Conservation (phyloP, 139 green algal species). For the Parachlorella kessleri region DNA sequence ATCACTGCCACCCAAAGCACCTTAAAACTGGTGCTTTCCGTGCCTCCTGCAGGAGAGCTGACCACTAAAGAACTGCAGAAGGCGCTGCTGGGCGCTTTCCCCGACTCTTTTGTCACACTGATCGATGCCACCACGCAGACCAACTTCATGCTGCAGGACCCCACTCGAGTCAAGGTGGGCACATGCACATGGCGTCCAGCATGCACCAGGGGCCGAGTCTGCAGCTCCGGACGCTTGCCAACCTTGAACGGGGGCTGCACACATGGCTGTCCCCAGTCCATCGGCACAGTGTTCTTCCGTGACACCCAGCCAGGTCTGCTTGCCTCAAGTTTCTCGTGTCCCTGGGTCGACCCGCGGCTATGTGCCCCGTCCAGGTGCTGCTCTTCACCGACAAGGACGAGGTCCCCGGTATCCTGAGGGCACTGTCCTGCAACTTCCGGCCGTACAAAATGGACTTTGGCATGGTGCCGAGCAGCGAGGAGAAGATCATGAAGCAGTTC, state of each 20-base stretch:
- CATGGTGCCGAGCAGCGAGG: conserved; percentile 23
- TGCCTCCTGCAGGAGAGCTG: background rate
- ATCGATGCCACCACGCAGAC: background rate
- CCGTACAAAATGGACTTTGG: conserved; percentile 37
- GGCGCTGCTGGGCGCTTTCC: conserved; percentile 18
- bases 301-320: too few relatives aligned
- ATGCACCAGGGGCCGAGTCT: background rate
- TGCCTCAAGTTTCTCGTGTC: too few relatives aligned
- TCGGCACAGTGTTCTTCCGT: background rate
- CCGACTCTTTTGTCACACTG: background rate
- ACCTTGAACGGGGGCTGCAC: background rate
- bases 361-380: conserved; percentile 37
- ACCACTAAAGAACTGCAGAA: conserved; percentile 14
- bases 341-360: too few relatives aligned
- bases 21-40: background rate
- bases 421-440: conserved; percentile 39
- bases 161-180: conserved; percentile 1
- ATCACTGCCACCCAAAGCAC: too few relatives aligned
- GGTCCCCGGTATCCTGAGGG: conserved; percentile 35
- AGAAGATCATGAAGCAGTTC: conserved; percentile 28
- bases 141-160: background rate
- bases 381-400: conserved; percentile 60
- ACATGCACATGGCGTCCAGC: too few relatives aligned
- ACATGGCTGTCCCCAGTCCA: background rate
- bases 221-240: background rate